Conservation (phyloP, 257 asterid species). For the Coffea eugenioides region DNA sequence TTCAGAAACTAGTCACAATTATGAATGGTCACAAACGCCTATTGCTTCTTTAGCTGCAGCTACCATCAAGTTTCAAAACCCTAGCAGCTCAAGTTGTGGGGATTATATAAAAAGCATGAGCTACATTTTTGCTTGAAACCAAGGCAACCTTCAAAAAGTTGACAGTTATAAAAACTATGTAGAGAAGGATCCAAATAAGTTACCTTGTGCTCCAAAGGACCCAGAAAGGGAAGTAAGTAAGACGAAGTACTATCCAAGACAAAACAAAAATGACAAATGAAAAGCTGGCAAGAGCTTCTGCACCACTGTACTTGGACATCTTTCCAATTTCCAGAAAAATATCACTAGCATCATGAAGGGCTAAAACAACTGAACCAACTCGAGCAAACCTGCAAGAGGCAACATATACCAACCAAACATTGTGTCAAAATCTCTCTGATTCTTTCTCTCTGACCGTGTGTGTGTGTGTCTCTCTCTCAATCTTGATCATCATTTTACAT, state of each 20-base stretch:
- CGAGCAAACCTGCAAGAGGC: constrained; percentile 69
- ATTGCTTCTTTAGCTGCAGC: too few relatives aligned
- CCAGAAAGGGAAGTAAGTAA: constrained; percentile 85
- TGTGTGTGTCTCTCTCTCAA: not conserved
- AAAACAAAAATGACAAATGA: constrained; percentile 70
- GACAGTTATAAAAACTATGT: not conserved
- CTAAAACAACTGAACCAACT: constrained; percentile 76
- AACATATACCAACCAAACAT: not conserved
- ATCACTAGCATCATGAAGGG: constrained; percentile 97
- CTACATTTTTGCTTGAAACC: not conserved
- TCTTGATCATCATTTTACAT: not conserved
- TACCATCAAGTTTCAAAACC: too few relatives aligned
- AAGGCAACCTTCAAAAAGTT: constrained; percentile 4
- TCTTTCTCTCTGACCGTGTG: too few relatives aligned
- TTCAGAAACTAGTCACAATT: not conserved
- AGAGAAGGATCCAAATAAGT: not conserved
- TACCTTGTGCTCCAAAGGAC: constrained; percentile 93
- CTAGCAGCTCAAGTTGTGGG: too few relatives aligned
- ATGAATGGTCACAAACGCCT: not conserved
- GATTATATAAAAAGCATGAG: not conserved
- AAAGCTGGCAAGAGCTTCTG: constrained; percentile 73
- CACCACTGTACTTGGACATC: constrained; percentile 94
- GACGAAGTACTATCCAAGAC: constrained; percentile 75
- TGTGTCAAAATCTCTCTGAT: not conserved
- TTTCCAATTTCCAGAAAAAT: constrained; percentile 82